Evolutionary conservation across 805 yeast species (phyloP).

Genomic region (Saccharomycodes ludwigii): DNA sequence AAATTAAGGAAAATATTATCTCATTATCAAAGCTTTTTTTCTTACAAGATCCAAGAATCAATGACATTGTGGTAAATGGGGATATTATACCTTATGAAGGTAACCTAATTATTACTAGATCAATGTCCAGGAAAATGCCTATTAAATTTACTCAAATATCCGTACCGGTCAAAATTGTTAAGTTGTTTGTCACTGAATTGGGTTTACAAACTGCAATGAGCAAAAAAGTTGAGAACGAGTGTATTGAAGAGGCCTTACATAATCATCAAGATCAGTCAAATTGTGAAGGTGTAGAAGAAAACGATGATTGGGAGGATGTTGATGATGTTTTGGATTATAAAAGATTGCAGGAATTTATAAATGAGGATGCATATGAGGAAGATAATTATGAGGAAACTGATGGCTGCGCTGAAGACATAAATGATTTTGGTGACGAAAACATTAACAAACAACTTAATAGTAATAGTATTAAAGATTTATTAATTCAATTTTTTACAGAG

Average conservation of each 20-base stretch:
- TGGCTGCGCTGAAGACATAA: too few relatives aligned
- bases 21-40: conserved; percentile 61
- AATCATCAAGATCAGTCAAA: background rate
- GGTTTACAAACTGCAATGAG: conserved; percentile 34
- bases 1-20: conserved; percentile 49
- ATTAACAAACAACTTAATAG: too few relatives aligned
- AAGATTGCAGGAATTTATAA: conserved; percentile 13
- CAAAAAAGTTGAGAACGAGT: background rate
- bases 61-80: conserved; percentile 55
- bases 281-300: conserved; percentile 4
- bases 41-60: conserved; percentile 42
- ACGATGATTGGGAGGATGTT: conserved; percentile 15
- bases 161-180: conserved; percentile 60
- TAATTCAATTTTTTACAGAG: conserved; percentile 43
- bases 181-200: conserved; percentile 58
- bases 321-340: conserved; percentile 6
- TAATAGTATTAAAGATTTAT: conserved; percentile 24
- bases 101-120: conserved; percentile 70
- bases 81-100: conserved; percentile 48
- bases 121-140: conserved; percentile 62
- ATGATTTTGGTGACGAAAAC: too few relatives aligned
- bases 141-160: conserved; percentile 52
- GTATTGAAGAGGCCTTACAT: background rate
- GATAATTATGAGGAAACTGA: conserved; percentile 23
- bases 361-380: conserved; percentile 16